Evolutionary conservation across 2,329 filamentous ascomycete genomes (phyloP).

Genomic region (Scedosporium boydii): DNA sequence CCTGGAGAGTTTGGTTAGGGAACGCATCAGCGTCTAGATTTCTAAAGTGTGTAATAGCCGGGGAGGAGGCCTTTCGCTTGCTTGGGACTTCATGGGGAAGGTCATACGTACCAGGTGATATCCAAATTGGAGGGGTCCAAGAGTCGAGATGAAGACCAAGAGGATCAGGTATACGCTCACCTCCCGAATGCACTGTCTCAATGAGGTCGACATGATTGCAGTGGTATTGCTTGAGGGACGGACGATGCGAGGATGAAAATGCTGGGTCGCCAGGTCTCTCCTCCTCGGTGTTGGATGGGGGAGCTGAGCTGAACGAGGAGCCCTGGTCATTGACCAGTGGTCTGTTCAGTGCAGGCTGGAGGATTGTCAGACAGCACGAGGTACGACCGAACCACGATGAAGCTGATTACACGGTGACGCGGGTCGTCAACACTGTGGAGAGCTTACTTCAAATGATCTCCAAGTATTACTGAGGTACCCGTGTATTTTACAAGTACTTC

Average conservation of each 20-base stretch:
- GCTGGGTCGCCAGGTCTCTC: too few relatives aligned
- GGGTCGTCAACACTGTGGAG: too few relatives aligned
- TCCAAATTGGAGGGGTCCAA: constrained; percentile 89
- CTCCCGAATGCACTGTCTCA: neutral
- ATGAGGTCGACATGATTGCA: constrained; percentile 1
- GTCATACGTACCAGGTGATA: constrained; percentile 66
- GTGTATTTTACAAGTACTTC: too few relatives aligned
- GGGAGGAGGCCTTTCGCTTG: neutral
- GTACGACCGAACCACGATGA: neutral
- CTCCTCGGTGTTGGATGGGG: neutral
- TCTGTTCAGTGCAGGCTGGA: neutral
- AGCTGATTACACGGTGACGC: neutral
- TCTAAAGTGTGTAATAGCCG: constrained; percentile 9
- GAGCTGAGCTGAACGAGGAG: too few relatives aligned
- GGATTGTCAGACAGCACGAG: neutral
- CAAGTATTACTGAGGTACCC: too few relatives aligned
- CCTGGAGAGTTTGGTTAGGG: constrained; percentile 36
- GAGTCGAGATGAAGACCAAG: constrained; percentile 64
- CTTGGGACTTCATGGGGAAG: too few relatives aligned
- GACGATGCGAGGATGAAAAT: too few relatives aligned
- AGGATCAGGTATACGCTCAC: constrained; percentile 59
- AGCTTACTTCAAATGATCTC: too few relatives aligned
- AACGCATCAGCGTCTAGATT: neutral
- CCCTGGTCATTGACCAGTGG: too few relatives aligned
- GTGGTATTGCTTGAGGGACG: too few relatives aligned